Evolutionary conservation across 2,329 filamentous ascomycete genomes (phyloP), one percentile per base, ranked within the genome.

Genomic region (Dichotomopilus funicola): DNA sequence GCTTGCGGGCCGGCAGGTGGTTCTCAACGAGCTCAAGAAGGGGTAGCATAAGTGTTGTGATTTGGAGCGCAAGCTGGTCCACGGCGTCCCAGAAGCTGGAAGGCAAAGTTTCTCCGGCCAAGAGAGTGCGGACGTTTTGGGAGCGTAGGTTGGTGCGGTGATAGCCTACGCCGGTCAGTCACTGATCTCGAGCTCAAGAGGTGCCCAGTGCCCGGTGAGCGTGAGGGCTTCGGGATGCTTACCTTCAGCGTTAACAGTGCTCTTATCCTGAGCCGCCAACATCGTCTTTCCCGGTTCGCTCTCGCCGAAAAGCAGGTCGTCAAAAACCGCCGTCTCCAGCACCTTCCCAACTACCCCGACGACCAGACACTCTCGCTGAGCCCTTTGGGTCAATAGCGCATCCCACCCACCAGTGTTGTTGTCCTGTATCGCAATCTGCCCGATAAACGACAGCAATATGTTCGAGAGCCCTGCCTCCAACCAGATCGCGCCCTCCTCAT

Each of bases 281-380:
- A 68, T 64, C 0, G 53, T 35, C 46, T 60, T 59, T 54, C 66
- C 63, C 1, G n/a, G 2, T 4, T 62, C n/a, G 1, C 58, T 60
- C 4, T 68, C 72, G 35, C 74, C 73, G 56, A 75, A 75, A 1
- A 76, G 59, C 42, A 75, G 61, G 41, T 68, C 64, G 40, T 66
- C 66, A 54, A 72, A 73, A 34, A 75, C 70, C 13, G 66, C 64
- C 57, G 65, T 68, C 57, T 75, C 67, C 49, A 76, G 63, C 42
- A 72, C 61, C 63, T 71, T 70, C 3, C 64, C 65, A 8, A 76
- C 48, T 6, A 76, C 62, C 1, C 70, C 71, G 50, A 66, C 64
- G 12, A 71, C 64, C 27, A 75, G 60, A 60, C 64, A 70, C 54
- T 64, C 65, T 11, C 73, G 65, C 50, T 68, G 64, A 9, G 7